A percentile compares a stretch with the other conserved stretches of the same genome.
Conservation (phyloP, 202 grass and related monocot genomes). For the Sporobolus alterniflorus region DNA sequence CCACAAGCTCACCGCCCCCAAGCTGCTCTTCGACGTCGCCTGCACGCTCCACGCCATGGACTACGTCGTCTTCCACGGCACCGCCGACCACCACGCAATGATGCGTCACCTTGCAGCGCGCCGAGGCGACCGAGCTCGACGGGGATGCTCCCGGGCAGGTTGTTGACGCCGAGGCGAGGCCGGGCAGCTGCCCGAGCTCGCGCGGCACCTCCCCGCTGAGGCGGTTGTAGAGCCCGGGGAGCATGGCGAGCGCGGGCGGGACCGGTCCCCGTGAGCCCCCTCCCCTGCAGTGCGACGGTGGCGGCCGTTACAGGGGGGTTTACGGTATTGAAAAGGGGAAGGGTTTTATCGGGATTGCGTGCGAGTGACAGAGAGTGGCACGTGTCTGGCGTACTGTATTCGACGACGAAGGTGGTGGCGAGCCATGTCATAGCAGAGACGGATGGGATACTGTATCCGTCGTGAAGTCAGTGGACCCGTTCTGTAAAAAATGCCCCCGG, state of each 20-base stretch:
- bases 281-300: slow-evolving; percentile 73
- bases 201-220: slow-evolving; percentile 53
- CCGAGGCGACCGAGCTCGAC: slow-evolving; percentile 58
- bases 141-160: slow-evolving; percentile 58
- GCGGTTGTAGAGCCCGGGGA: slow-evolving; percentile 71
- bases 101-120: slow-evolving; percentile 85
- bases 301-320: slow-evolving; percentile 63
- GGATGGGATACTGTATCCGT: neutral
- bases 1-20: too few species aligned
- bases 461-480: neutral
- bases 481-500: neutral
- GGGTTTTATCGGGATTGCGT: slow-evolving; percentile 49
- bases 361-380: neutral
- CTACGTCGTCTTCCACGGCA: slow-evolving; percentile 95
- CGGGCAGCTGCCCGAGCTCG: slow-evolving; percentile 52
- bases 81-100: slow-evolving; percentile 82
- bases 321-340: slow-evolving; percentile 21
- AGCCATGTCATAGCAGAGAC: neutral
- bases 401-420: neutral
- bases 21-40: slow-evolving; percentile 85
- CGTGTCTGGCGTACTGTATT: neutral
- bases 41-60: slow-evolving; percentile 97
- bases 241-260: slow-evolving; percentile 57
- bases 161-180: slow-evolving; percentile 68
- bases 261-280: slow-evolving; percentile 58